Base-by-base conservation (phyloP, 352 stramenopile genomes). In the Aphanomyces euteiches region DNA sequence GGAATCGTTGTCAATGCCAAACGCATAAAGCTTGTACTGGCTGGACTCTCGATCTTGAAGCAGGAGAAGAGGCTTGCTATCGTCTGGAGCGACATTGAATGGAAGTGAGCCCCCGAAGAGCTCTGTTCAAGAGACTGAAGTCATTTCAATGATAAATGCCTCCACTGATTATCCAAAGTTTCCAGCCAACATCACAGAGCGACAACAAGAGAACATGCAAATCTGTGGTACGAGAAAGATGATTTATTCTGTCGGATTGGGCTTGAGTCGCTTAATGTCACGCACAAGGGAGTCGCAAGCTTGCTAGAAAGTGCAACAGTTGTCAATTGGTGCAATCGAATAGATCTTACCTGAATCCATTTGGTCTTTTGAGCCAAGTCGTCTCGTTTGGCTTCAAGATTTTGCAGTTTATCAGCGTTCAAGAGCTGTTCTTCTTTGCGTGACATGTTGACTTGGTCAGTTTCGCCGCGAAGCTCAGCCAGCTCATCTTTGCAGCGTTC, bases 381-480 rank as follows among this genome's bases (percentile, higher is more conserved):
- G 53, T 85, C 69, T 58, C 86, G 85, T 43, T 78, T 85, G 69
- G 71, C 79, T 59, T 79, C 71, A 66, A 91, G 88, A 40, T 56
- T 78, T 15, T 79, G 70, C 53, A 93, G 72, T 67, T 92, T 90
- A 8, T 72, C 39, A 15, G 77, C 77, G 56, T 93, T 93, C 19
- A 86, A 77, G 19, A 75, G 56, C 65, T 93, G 85, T 5, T 90
- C 80, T 66, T 92, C 80, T 72, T 92, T 87, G 37, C 85, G 76
- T 69, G 74, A 58, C 56, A 81, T 57, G 74, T 93, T 92, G 50
- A 90, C 78, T 34, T 75, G 67, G n/a, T 88, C 82, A 4, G 74
- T 78, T 13, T 67, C 68, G 0, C 66, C 60, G 50, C 84, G 83
- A 4, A 73, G 75, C 41, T 79, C 74, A 47, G 74, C 63, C 45